Percentiles rank a stretch among this genome's conserved stretches.
phyloP scores from a whole-genome alignment of 2,329 filamentous ascomycete genomes.

The Clarireedia homoeocarpa region DNA sequence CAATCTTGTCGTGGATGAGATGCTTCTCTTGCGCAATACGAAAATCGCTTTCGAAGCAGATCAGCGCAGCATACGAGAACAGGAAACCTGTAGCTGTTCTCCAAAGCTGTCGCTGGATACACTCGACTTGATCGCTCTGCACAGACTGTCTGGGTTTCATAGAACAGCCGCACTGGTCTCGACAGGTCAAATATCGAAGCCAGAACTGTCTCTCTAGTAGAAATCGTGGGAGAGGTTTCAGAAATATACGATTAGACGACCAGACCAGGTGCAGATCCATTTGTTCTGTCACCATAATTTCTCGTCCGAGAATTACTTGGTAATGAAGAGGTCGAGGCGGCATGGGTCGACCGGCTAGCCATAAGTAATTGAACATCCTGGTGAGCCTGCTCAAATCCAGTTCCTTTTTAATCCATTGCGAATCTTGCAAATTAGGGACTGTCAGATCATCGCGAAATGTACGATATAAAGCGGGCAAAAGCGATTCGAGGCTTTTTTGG shows the following conservation, averaged over 20 bases:
- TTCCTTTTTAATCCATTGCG: too few species aligned
- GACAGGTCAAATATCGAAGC: slow-evolving; percentile 5
- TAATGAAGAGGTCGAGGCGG: slow-evolving; percentile 24
- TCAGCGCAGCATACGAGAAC: slow-evolving; percentile 28
- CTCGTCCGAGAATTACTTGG: slow-evolving; percentile 25
- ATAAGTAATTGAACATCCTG: slow-evolving; percentile 2
- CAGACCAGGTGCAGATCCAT: slow-evolving; percentile 32
- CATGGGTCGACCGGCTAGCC: slow-evolving; percentile 10
- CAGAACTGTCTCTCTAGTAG: slow-evolving; percentile 26
- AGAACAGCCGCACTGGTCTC: background rate
- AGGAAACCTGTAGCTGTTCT: slow-evolving; percentile 28
- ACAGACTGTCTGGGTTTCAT: background rate
- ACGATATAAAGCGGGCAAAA: too few species aligned
- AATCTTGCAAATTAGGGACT: too few species aligned
- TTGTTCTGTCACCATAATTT: slow-evolving; percentile 30
- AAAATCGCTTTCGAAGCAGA: slow-evolving; percentile 31
- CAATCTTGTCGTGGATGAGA: slow-evolving; percentile 23
- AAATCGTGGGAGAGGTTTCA: slow-evolving; percentile 30
- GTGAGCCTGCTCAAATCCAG: too few species aligned
- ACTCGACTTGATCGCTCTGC: background rate
- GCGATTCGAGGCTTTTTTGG: too few species aligned
- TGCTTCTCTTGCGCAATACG: slow-evolving; percentile 26
- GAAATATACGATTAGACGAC: slow-evolving; percentile 23
- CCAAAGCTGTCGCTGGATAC: background rate
- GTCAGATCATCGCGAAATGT: too few species aligned